Percentiles rank a stretch among this genome's conserved stretches.
These are phyloP conservation scores for Beta macrorhiza DNA, from an alignment of 179 eudicot species.

Conservation along the genomic window DNA sequence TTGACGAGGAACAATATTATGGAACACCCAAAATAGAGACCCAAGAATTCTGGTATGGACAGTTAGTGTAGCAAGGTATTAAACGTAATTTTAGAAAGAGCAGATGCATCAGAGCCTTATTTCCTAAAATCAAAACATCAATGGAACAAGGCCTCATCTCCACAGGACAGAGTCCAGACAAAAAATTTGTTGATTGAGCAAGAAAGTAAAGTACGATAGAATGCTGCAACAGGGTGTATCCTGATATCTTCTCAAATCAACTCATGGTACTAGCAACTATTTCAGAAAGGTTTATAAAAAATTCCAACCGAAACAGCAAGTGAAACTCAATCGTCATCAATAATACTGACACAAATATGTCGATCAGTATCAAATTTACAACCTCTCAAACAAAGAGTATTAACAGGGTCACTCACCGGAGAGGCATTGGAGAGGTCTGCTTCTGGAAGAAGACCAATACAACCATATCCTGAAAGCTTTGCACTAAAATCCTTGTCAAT, in stretches of 20 bases:
- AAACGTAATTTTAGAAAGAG: neutral
- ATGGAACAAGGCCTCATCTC: neutral
- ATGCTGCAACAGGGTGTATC: neutral
- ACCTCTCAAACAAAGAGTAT: neutral
- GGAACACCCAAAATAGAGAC: neutral
- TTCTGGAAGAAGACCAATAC: constrained; percentile 70
- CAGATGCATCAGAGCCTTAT: too few species aligned
- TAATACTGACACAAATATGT: neutral
- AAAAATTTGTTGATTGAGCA: neutral
- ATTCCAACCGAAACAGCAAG: neutral
- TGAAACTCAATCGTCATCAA: neutral
- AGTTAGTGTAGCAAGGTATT: neutral
- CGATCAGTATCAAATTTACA: neutral
- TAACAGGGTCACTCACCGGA: constrained; percentile 52
- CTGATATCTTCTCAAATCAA: too few species aligned
- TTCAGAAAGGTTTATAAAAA: neutral
- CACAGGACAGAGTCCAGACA: neutral
- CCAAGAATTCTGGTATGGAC: neutral
- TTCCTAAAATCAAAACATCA: neutral
- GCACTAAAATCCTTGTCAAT: constrained; percentile 93
- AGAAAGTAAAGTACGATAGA: neutral
- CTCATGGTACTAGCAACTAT: too few species aligned
- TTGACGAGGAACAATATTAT: neutral
- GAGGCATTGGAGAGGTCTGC: constrained; percentile 49
- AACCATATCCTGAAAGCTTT: constrained; percentile 94